Evolutionary conservation across 805 yeast species (phyloP).

Genomic region (Wickerhamiella musiphila): DNA sequence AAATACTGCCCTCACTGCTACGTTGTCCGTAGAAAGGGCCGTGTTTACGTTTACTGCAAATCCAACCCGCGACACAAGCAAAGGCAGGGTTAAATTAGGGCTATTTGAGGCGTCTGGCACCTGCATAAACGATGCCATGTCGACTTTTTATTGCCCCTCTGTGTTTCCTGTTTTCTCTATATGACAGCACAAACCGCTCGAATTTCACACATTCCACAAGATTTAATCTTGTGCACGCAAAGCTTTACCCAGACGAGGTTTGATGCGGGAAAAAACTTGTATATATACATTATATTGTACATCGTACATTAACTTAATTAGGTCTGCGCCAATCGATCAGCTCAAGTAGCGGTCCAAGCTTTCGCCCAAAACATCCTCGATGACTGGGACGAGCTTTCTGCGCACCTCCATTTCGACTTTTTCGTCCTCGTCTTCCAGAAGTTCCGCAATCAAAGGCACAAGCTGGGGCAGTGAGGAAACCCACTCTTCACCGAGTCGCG

Average conservation of each 20-base stretch:
- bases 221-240: no score
- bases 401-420: conserved; percentile 82
- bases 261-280: neutral
- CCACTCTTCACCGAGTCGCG: conserved; percentile 92
- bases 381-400: conserved; percentile 73
- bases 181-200: neutral
- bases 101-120: neutral
- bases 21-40: conserved; percentile 86
- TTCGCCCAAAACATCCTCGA: conserved; percentile 87
- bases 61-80: conserved; percentile 87
- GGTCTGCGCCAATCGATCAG: no score
- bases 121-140: no score
- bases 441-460: conserved; percentile 89
- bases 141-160: no score
- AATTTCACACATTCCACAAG: neutral
- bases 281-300: neutral
- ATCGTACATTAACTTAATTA: neutral
- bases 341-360: conserved; percentile 47
- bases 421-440: conserved; percentile 91
- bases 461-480: conserved; percentile 75
- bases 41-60: conserved; percentile 85
- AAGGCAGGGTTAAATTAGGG: conserved; percentile 37
- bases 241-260: no score
- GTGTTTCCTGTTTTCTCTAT: no score
- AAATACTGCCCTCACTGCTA: conserved; percentile 86